Evolutionary conservation across 106 monocot species (phyloP), one percentile per base, ranked within the genome.

Genomic region (Narthecium ossifragum): DNA sequence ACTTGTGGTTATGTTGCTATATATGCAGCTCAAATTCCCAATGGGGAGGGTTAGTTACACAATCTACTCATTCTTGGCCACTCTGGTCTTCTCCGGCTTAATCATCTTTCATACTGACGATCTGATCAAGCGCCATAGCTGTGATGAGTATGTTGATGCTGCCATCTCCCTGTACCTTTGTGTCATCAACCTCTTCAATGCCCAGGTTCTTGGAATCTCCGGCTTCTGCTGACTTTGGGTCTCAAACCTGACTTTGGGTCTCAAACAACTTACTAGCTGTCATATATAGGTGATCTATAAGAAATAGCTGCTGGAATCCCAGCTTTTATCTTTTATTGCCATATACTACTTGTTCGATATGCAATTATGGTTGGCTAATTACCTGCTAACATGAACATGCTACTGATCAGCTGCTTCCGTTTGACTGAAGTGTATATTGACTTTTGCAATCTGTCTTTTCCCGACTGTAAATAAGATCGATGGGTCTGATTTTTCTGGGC

Each of bases 121-220:
- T 27, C 55, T 81, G 67, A 81, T 76, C 57, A 81, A 81, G 63
- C 63, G 81, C 6, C 71, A 81, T 43, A 18, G 32, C 6, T 81
- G 76, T 9, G 81, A 81, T 12, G 71, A 81, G 55, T 76, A 76
- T 17, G 40, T 76, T 2, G 43, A 49, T 53, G 77, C 76, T 29
- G 57, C 70, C 0, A 63, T 76, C 20, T 28, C 43, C 5, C 59
- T 76, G 22, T 76, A 70, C 36, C 70, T 76, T 2, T 70, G 65
- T 18, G 49, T 70, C 23, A 36, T 76, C 26, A 76, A 76, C 28
- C 58, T 76, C 11, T 76, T 76, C 58, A 24, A 51, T 4, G 41
- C 75, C 3, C 36, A n/a, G n/a, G n/a, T 69, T 25, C 55, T 75
- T 5, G 38, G 55, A 21, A 48, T 69, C 20, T 59, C 61, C 15